Conservation (phyloP, 2,329 filamentous ascomycete genomes). For the Aspergillus novoparasiticus region DNA sequence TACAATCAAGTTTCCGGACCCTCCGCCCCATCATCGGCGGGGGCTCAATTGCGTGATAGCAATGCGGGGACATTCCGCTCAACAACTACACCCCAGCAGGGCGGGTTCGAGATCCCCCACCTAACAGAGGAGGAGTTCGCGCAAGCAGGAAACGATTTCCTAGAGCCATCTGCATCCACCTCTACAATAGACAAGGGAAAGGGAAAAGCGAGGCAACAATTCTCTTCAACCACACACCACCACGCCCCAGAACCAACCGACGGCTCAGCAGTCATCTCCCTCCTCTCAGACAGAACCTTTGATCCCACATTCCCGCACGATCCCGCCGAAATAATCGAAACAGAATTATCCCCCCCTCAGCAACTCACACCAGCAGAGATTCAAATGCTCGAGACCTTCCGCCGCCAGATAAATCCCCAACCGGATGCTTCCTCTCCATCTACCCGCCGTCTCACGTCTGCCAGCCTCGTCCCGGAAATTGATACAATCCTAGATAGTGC, state of each 20-base stretch:
- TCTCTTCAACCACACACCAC: slow-evolving; percentile 15
- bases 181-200: slow-evolving; percentile 17
- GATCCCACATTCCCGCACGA: slow-evolving; percentile 33
- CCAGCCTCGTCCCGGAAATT: slow-evolving; percentile 39
- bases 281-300: slow-evolving; percentile 40
- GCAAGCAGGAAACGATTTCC: not conserved
- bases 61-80: slow-evolving; percentile 28
- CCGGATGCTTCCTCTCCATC: not conserved
- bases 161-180: not conserved
- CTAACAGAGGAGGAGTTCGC: slow-evolving; percentile 29
- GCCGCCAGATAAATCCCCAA: slow-evolving; percentile 20
- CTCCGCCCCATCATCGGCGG: slow-evolving; percentile 12
- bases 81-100: slow-evolving; percentile 10
- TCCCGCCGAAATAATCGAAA: slow-evolving; percentile 25
- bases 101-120: slow-evolving; percentile 21
- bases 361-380: slow-evolving; percentile 29
- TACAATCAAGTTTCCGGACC: slow-evolving; percentile 14
- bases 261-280: slow-evolving; percentile 44
- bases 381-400: slow-evolving; percentile 36
- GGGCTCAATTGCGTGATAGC: not conserved
- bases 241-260: slow-evolving; percentile 31
- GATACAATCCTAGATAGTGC: slow-evolving; percentile 33
- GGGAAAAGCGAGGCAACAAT: slow-evolving; percentile 7
- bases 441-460: slow-evolving; percentile 25
- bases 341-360: slow-evolving; percentile 23